Base-by-base conservation (phyloP, 345 rosid species). In the Sonneratia alba region DNA sequence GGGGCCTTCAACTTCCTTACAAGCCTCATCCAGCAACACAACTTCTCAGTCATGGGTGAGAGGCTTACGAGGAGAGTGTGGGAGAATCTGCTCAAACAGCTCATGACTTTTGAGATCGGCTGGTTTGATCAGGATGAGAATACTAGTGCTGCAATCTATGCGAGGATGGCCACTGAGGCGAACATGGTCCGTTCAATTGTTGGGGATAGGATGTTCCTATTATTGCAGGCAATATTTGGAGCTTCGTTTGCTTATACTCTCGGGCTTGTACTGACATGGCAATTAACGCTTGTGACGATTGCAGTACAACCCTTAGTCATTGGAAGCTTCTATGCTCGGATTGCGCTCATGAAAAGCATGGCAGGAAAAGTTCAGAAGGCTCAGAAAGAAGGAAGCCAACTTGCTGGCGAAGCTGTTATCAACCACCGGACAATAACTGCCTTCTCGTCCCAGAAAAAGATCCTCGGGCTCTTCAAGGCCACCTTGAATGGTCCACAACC, bases 361-460 rank as follows among this genome's bases (percentile, higher is more conserved):
- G 85, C 87, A 9, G 86, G 80, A 21, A 88, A 85, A 71, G 87
- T 91, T 18, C 84, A 77, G 72, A 86, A 88, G 63, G 89, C 88
- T 21, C 93, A 88, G 15, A 86, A 79, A 63, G 85, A 88, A 81
- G 90, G 93, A 74, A 88, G 93, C 78, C 88, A 88, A 36, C 67
- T 86, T 13, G 93, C 90, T 36, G 85, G 90, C 40, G 90, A 88
- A 79, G 88, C 87, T 34, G 87, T 85, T 2, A 73, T 80, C 13
- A 88, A 88, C 85, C 93, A 86, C 69, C 87, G 93, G 77, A 88
- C 93, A 10, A 88, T 88, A 59, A 85, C 91, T 0, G 89, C 93
- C 62, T 86, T 86, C 80, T 88, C 93, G 36, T 85, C 91, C 42
- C 93, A 88, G 79, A 88, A 81, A 74, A 82, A 85, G 79, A 82